These are phyloP conservation scores for Sanghuangporus baumii DNA, from an alignment of 1,284 basidiomycete species.

Conservation along the genomic window DNA sequence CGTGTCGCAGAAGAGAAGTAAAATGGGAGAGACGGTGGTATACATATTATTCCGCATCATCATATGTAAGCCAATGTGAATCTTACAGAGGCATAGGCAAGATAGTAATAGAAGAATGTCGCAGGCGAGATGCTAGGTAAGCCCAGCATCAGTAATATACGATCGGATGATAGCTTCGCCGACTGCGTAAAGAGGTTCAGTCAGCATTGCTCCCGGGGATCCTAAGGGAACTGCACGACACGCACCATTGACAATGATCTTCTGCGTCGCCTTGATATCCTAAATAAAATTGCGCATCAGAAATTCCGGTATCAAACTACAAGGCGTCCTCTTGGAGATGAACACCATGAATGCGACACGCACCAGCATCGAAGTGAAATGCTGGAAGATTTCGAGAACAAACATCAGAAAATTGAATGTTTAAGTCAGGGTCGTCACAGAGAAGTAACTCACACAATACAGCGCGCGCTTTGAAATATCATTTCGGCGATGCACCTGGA, in stretches of 20 bases:
- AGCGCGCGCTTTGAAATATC: conserved; percentile 53
- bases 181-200: conserved; percentile 31
- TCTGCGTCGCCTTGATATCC: conserved; percentile 72
- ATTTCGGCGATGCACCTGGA: conserved; percentile 63
- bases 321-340: conserved; percentile 5
- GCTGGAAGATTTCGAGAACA: conserved; percentile 36
- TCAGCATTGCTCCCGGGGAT: not conserved
- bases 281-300: conserved; percentile 24
- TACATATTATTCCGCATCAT: not conserved
- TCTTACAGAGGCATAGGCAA: not conserved
- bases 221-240: conserved; percentile 8
- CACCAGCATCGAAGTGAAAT: conserved; percentile 74
- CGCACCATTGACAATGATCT: conserved; percentile 66
- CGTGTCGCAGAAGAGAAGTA: not conserved
- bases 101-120: not conserved
- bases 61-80: not conserved
- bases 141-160: conserved; percentile 49
- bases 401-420: not conserved
- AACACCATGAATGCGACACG: conserved; percentile 23
- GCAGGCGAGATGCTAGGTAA: conserved; percentile 30
- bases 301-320: not conserved
- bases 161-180: conserved; percentile 61
- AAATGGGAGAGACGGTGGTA: not conserved
- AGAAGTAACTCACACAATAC: conserved; percentile 48
- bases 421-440: conserved; percentile 7